These are phyloP conservation scores for Vaccinium corymbosum DNA, from an alignment of 148 eudicot species.

Conservation along the genomic window DNA sequence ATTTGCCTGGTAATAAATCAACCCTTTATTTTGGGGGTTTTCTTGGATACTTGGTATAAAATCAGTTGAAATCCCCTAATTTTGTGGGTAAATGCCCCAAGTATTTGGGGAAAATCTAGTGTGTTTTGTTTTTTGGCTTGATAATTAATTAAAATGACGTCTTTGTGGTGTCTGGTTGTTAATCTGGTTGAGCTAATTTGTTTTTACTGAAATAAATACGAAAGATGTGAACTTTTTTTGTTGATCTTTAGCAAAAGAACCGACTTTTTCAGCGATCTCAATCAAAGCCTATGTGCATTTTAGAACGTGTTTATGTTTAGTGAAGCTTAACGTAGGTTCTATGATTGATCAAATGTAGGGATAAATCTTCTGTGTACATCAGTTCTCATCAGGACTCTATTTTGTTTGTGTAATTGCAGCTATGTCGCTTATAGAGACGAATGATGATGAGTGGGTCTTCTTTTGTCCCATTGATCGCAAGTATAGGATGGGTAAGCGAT, in stretches of 20 bases:
- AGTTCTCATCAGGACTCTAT: not conserved
- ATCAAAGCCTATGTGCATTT: not conserved
- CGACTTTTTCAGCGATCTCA: not conserved
- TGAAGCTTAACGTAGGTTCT: not conserved
- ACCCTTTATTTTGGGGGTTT: not conserved
- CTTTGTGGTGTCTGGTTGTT: not conserved
- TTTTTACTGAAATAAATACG: not conserved
- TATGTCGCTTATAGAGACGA: conserved; percentile 50
- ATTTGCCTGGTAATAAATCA: conserved; percentile 62
- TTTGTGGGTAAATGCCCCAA: not conserved
- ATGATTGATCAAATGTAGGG: conserved; percentile 1
- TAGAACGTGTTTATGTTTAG: not conserved
- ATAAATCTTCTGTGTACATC: not conserved
- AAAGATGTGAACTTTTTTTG: not conserved
- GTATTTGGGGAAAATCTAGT: not conserved
- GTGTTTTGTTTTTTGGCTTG: not conserved
- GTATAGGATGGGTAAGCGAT: conserved; percentile 68
- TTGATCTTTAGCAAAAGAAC: not conserved
- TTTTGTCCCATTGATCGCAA: conserved; percentile 86
- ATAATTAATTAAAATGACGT: not conserved
- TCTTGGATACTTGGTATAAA: not conserved
- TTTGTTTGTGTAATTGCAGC: conserved; percentile 33
- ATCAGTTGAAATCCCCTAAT: not conserved
- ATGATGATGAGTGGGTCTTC: conserved; percentile 80
- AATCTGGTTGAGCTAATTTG: not conserved